Base-by-base conservation (phyloP, 257 asterid genomes). In the Fraxinus excelsior region DNA sequence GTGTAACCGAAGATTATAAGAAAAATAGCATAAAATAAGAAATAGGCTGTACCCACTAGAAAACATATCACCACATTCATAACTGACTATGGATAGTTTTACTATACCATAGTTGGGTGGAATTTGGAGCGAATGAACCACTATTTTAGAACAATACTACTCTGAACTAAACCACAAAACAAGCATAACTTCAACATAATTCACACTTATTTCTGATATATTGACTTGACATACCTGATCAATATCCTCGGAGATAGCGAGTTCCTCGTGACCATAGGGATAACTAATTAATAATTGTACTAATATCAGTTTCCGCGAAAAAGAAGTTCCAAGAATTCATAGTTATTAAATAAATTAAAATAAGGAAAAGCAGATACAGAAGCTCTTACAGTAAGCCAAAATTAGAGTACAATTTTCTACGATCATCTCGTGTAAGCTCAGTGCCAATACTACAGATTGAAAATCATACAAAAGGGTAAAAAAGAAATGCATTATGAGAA, bases 241-340 rank as follows among this genome's bases (percentile, higher is more conserved):
- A 34, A 90, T 85, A 77, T 94, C 97, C 84, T 94, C 98, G 76
- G 92, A 91, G 31, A 87, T 70, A 74, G 98, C 92, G 80, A 94
- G 98, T 83, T 94, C 98, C 87, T 91, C 96, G 8, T 91, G 98
- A 40, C 98, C 98, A 79, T 94, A 91, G 7, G 98, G 98, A 79
- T 91, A 90, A 71, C 97, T 94, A 80, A 76, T 66, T 42, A 79
- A 71, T 26, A 76, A 71, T 49, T 9, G 73, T 76, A 81, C 16
- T n/a, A 60, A 51, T 14, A 51, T 89, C 83, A 87, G 82, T 71
- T 65, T 10, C 28, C 34, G 1, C 56, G 53, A 79, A 66, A 49
- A 75, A 13, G 35, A 2, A 49, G 67, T 69, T 73, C 29, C 66
- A 42, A 70, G 12, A 73, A 74, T 32, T 28, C 34, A 53, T 53